phyloP scores from a whole-genome alignment of 805 yeast species.

The Wickerhamiella occidentalis region DNA sequence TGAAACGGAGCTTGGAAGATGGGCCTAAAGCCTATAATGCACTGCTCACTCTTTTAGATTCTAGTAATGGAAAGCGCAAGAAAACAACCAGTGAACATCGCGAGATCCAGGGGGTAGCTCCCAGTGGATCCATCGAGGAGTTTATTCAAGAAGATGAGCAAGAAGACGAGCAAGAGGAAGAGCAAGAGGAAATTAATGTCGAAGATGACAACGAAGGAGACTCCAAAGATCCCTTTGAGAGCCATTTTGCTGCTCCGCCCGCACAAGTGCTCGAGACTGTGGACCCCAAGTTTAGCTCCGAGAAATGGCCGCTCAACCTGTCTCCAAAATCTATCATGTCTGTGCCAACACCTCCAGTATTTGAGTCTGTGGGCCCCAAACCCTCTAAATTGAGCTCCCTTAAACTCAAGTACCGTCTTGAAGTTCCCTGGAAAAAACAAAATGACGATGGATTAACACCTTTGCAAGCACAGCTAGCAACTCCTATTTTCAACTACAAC shows the following conservation, averaged over 20 bases:
- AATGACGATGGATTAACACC: constrained; percentile 28
- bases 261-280: constrained; percentile 21
- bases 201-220: constrained; percentile 33
- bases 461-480: constrained; percentile 42
- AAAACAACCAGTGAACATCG: background rate
- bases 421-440: constrained; percentile 25
- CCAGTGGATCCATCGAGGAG: constrained; percentile 13
- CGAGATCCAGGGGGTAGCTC: background rate
- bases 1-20: constrained; percentile 2
- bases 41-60: constrained; percentile 43
- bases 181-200: constrained; percentile 26
- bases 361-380: constrained; percentile 20
- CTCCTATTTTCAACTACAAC: constrained; percentile 58
- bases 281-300: constrained; percentile 21
- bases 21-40: constrained; percentile 39
- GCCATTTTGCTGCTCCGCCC: constrained; percentile 49
- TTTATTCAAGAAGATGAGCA: constrained; percentile 11
- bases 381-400: constrained; percentile 25
- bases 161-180: constrained; percentile 17
- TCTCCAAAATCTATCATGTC: background rate
- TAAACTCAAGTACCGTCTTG: constrained; percentile 35
- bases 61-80: constrained; percentile 7
- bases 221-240: constrained; percentile 56
- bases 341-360: background rate
- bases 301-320: background rate